phyloP scores from a whole-genome alignment of 495 filamentous ascomycete genomes.

The Podospora comata region DNA sequence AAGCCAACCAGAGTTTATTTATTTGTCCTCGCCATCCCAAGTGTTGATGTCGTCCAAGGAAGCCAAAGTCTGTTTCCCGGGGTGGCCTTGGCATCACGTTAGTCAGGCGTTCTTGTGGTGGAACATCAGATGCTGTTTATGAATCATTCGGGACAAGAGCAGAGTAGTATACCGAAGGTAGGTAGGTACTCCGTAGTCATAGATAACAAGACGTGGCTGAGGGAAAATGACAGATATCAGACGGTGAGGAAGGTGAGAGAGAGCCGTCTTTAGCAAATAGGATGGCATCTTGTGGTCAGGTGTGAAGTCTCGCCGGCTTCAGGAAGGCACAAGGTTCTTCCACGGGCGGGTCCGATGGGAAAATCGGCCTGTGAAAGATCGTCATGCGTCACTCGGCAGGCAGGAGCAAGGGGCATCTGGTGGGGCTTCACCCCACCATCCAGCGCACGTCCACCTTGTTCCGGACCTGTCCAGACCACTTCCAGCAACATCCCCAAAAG shows the following conservation, averaged over 20 bases:
- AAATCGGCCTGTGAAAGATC: not conserved
- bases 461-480: not conserved
- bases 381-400: slow-evolving; percentile 12
- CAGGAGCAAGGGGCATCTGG: not conserved
- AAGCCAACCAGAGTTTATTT: not conserved
- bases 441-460: not conserved
- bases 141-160: not conserved
- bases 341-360: not conserved
- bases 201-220: not conserved
- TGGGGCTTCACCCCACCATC: slow-evolving; percentile 8
- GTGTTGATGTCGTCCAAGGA: not conserved
- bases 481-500: not conserved
- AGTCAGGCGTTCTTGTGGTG: not conserved
- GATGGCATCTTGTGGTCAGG: not conserved
- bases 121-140: not conserved
- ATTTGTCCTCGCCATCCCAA: not conserved
- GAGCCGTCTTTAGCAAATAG: not conserved
- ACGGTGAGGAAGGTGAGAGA: not conserved
- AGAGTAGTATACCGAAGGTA: no score
- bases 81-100: no score
- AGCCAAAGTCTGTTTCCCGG: not conserved
- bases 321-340: not conserved
- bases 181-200: not conserved
- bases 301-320: not conserved
- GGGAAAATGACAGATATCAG: not conserved